A percentile compares a stretch with the other conserved stretches of the same genome.
Conservation (phyloP, 345 rosid species). For the Boechera stricta region DNA sequence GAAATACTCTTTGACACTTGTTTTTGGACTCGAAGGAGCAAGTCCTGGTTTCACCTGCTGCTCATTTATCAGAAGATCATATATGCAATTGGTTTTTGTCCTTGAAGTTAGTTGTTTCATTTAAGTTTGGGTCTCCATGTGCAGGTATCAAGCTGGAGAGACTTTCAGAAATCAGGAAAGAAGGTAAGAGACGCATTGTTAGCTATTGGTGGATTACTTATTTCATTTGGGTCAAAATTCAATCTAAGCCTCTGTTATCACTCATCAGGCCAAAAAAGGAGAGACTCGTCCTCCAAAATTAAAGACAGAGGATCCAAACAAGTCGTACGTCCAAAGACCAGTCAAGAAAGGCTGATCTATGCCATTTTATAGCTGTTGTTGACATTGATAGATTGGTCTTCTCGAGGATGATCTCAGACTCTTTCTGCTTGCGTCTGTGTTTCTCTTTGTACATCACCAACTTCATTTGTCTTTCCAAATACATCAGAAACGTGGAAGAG, state of each 20-base stretch:
- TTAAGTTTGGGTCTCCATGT: constrained; percentile 26
- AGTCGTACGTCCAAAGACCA: constrained; percentile 95
- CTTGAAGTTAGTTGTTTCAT: constrained; percentile 8
- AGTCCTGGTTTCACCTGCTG: constrained; percentile 4
- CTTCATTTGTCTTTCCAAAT: constrained; percentile 24
- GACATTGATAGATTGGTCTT: constrained; percentile 37
- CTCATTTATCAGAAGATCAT: constrained; percentile 11
- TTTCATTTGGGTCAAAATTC: neutral
- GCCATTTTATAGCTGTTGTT: constrained; percentile 18
- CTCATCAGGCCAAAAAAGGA: constrained; percentile 79
- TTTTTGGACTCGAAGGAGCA: constrained; percentile 5
- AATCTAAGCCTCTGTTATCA: constrained; percentile 8
- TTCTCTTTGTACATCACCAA: constrained; percentile 34
- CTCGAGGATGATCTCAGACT: neutral
- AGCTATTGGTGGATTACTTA: neutral
- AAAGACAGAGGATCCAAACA: constrained; percentile 98
- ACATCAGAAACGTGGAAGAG: constrained; percentile 25
- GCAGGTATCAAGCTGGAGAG: constrained; percentile 97
- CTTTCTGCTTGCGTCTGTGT: constrained; percentile 13
- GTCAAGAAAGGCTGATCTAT: constrained; percentile 72
- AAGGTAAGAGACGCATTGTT: constrained; percentile 61
- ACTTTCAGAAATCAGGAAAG: constrained; percentile 87
- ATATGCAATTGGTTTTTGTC: constrained; percentile 22
- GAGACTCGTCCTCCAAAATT: constrained; percentile 92
- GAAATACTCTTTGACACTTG: constrained; percentile 13